These are phyloP conservation scores for Pythium phragmiticola DNA, from an alignment of 352 stramenopile genomes.

Conservation along the genomic window DNA sequence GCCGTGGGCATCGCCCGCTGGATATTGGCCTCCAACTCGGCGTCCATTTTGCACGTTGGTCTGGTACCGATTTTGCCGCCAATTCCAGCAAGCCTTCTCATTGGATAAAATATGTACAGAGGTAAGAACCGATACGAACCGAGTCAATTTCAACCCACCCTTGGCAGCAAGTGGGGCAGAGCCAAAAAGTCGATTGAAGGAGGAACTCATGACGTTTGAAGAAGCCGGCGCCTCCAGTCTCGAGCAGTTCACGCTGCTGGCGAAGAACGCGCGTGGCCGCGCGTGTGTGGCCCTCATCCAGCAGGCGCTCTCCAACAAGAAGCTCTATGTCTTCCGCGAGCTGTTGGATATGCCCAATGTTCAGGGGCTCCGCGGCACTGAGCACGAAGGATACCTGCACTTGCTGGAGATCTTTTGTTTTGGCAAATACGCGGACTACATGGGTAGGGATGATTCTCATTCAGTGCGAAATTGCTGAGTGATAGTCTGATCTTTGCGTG, in stretches of 20 bases:
- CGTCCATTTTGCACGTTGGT: conserved; percentile 35
- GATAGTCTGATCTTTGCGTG: background rate
- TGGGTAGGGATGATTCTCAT: conserved; percentile 39
- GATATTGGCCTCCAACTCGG: conserved; percentile 60
- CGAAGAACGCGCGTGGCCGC: conserved; percentile 86
- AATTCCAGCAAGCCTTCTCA: conserved; percentile 6
- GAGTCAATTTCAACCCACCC: conserved; percentile 23
- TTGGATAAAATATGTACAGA: conserved; percentile 6
- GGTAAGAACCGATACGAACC: conserved; percentile 22
- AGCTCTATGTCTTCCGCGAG: conserved; percentile 93
- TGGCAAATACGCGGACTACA: conserved; percentile 84
- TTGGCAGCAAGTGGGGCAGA: background rate
- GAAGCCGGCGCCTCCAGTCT: conserved; percentile 64
- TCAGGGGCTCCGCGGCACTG: conserved; percentile 68
- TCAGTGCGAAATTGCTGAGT: background rate
- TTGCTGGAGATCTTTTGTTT: conserved; percentile 91
- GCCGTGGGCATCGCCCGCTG: conserved; percentile 57
- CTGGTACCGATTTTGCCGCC: conserved; percentile 11
- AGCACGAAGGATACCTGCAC: conserved; percentile 75
- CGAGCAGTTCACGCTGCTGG: conserved; percentile 93
- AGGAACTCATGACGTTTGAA: conserved; percentile 61
- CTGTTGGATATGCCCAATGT: conserved; percentile 91
- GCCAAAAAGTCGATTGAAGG: background rate
- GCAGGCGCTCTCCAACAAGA: conserved; percentile 91
- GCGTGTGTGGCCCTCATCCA: conserved; percentile 93